Evolutionary conservation across 805 yeast species (phyloP), one percentile per base, ranked within the genome.

Genomic region (Candida anglica): DNA sequence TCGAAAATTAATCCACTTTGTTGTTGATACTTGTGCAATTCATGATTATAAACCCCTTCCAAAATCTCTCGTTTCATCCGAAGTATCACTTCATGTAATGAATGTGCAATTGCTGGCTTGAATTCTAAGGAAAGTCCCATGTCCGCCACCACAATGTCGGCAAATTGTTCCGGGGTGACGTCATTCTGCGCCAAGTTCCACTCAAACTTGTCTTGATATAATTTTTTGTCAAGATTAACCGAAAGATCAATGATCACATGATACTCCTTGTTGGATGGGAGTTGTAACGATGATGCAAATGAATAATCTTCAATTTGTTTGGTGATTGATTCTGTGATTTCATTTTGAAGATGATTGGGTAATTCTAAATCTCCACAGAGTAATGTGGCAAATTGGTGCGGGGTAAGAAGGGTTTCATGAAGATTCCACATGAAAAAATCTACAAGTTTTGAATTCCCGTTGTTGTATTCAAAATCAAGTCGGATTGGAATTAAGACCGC

Each of bases 151-250:
- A 91, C 87, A 6, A 74, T 72, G 38, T 70, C 73, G 0, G 98
- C 95, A 65, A 93, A 93, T 34, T 63, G 63, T 53, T 88, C 96
- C 0, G 98, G 97, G 1, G 87, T 75, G 15, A 84, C 52, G 5
- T 64, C 63, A 8, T 58, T 55, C 39, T 65, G 69, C 21, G 50
- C 23, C 52, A 93, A 66, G 51, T 93, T 94, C 98, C 98, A 91
- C 59, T 93, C 98, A 43, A 93, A 82, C 54, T 84, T 83, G 58
- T 93, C 98, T 46, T 88, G 95, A 49, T 80, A 88, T 27, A 89
- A 71, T 46, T 80, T 81, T 52, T 85, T 85, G 43, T 88, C 87
- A 41, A 93, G 63, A 51, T 83, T 86, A 31, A 93, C 85, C 11
- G 91, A 79, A 24, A 93, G 60, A 43, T 87, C 85, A 22, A 93